Base-by-base conservation (phyloP, 768 basidiomycete species). In the Inosperma sp. region DNA sequence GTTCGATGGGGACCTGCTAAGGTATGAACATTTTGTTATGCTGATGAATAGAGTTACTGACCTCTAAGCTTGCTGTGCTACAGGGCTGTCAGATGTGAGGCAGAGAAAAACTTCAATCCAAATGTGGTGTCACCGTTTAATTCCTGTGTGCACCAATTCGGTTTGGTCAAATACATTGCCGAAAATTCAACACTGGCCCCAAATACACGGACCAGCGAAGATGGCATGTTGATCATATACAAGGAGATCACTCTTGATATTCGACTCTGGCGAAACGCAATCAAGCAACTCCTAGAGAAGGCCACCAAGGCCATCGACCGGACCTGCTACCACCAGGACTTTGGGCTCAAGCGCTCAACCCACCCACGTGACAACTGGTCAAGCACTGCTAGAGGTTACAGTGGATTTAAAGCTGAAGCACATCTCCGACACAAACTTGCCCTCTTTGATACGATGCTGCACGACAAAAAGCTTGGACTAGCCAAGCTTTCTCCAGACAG, bases 161-260 rank as follows among this genome's bases (percentile, higher is more conserved):
- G 27, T 21, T 3, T 44, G 4, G 27, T 44, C 42, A 44, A 14
- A 19, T 44, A 29, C 17, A 26, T 44, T 19, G 27, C 13, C 27
- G n/a, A 44, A 8, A 17, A 44, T 14, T 29, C 48, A 13, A 40
- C 16, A 8, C 21, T n/a, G 10, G 17, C 48, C 7, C 48, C 48
- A 6, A 40, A 25, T 5, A 39, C 39, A 3, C 48, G 7, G 10
- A 39, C 39, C 16, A 49, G 19, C 12, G 29, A 37, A 5, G 48
- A 49, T 10, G 37, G 37, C 23, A 36, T 39, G 34, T 6, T n/a
- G 48, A 39, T 49, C 9, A 29, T 22, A 10, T 49, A 37, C 39
- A 49, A 49, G 26, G 39, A 49, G 19, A 30, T 49, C 17, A 16
- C 21, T 2, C 39, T 49, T 3, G 48, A 49, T 9, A n/a, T 49